Evolutionary conservation across 2,329 filamentous ascomycete genomes (phyloP), one percentile per base, ranked within the genome.

Genomic region (Pyricularia pennisetigena): DNA sequence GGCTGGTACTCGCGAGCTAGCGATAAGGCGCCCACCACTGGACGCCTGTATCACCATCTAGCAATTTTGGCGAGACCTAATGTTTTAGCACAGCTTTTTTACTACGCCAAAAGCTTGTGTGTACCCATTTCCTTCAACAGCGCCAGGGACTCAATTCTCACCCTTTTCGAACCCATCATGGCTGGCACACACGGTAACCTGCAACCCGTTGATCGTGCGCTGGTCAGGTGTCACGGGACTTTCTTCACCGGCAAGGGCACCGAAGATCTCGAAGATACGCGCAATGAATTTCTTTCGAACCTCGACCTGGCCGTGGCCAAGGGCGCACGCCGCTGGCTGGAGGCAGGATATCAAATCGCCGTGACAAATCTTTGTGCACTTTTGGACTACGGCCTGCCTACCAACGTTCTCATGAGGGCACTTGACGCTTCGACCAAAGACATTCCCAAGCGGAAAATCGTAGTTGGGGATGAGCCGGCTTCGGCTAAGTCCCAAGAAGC

Each of bases 11-110:
- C 30, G 30, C 30, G 30, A 32, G 30, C 30, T 9, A 32, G 30
- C 30, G 30, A 32, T 32, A 32, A 32, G 30, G 30, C 30, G 6
- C 30, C 30, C 30, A 32, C 30, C 30, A 32, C 30, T 9, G 30
- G 30, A 32, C 30, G 30, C 30, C 30, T 32, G 30, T 32, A 32
- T 32, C 8, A 32, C 30, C 30, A 32, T 32, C 9, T 97, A 0
- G 94, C 93, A 0, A 94, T 94, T 29, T 76, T 94, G 0, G 89
- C 91, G 0, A 79, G 90, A 0, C 90, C 90, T 0, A 88, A 91
- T 69, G 85, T 85, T 0, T 76, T 93, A 0, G 86, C 90, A 68
- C 91, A 94, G 74, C 77, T 94, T 0, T 93, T 86, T 72, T 91
- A 87, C 70, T 94, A 93, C 71, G 79, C 83, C 0, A 92, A 92